These are phyloP conservation scores for Aspergillus saccharolyticus DNA, from an alignment of 495 filamentous ascomycete genomes.

Conservation along the genomic window DNA sequence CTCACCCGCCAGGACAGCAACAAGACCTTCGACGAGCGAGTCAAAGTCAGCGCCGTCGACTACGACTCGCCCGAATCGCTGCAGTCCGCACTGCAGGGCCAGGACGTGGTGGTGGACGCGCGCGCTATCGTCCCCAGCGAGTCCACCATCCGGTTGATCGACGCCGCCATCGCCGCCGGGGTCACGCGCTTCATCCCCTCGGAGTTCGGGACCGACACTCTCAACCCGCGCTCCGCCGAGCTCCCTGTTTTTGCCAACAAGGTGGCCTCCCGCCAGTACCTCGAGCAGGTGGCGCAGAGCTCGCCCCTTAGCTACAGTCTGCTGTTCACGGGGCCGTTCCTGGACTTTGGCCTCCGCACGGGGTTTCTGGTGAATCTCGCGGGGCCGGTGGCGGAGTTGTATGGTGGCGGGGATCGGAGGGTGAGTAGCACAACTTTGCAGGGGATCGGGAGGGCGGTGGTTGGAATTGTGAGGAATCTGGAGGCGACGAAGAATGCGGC, in stretches of 20 bases:
- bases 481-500: slow-evolving; percentile 6
- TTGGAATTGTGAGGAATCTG: background rate
- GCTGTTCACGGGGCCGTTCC: slow-evolving; percentile 3
- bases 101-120: background rate
- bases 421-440: slow-evolving; percentile 12
- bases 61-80: slow-evolving; percentile 2
- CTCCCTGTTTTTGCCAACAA: background rate
- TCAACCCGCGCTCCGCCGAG: background rate
- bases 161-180: background rate
- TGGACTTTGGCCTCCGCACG: slow-evolving; percentile 7
- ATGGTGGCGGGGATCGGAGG: slow-evolving; percentile 11
- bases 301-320: slow-evolving; percentile 4
- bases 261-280: background rate
- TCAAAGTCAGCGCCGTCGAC: slow-evolving; percentile 3
- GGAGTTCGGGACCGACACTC: background rate
- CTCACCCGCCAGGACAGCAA: slow-evolving; percentile 1
- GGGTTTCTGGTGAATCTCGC: slow-evolving; percentile 3
- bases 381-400: background rate
- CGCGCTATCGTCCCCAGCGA: background rate
- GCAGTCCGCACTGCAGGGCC: background rate
- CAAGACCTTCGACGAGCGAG: background rate
- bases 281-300: background rate
- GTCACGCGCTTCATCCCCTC: slow-evolving; percentile 7
- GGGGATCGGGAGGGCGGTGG: slow-evolving; percentile 8
- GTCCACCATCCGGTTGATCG: background rate